These are phyloP conservation scores for Alloascoidea hylecoeti DNA, from an alignment of 805 yeast species.

Conservation along the genomic window DNA sequence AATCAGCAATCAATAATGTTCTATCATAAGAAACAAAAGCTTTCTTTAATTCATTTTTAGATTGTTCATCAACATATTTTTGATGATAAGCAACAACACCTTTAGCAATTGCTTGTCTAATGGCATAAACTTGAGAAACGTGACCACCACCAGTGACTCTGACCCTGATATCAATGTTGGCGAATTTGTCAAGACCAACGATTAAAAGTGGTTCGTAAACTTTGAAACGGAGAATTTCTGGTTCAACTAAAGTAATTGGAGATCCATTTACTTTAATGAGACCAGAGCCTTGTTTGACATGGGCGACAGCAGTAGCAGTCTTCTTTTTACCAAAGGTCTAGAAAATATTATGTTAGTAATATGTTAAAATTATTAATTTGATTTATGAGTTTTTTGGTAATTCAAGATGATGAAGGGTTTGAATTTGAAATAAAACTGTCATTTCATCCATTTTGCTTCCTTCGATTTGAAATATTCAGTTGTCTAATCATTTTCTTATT, in stretches of 20 bases:
- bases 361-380: too few relatives aligned
- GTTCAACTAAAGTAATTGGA: conserved; percentile 98
- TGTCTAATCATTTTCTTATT: conserved; percentile 72
- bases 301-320: conserved; percentile 99
- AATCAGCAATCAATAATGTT: conserved; percentile 97
- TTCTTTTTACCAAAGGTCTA: conserved; percentile 99
- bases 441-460: conserved; percentile 2
- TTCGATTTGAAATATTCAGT: conserved; percentile 46
- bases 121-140: conserved; percentile 99
- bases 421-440: not conserved
- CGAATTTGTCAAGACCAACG: conserved; percentile 98
- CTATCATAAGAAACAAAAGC: conserved; percentile 96
- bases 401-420: too few relatives aligned
- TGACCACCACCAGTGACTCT: conserved; percentile 99
- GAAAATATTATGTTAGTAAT: conserved; percentile 13
- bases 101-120: conserved; percentile 99
- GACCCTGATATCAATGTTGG: conserved; percentile 96
- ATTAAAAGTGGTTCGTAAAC: conserved; percentile 98
- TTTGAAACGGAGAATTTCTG: conserved; percentile 98
- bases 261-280: conserved; percentile 98
- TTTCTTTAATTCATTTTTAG: conserved; percentile 98
- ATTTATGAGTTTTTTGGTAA: conserved; percentile 1
- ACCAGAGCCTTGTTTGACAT: conserved; percentile 98
- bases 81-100: conserved; percentile 99
- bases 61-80: conserved; percentile 98